Base-by-base conservation (phyloP, 164 flowering plant genomes). In the Tinospora cordifolia region DNA sequence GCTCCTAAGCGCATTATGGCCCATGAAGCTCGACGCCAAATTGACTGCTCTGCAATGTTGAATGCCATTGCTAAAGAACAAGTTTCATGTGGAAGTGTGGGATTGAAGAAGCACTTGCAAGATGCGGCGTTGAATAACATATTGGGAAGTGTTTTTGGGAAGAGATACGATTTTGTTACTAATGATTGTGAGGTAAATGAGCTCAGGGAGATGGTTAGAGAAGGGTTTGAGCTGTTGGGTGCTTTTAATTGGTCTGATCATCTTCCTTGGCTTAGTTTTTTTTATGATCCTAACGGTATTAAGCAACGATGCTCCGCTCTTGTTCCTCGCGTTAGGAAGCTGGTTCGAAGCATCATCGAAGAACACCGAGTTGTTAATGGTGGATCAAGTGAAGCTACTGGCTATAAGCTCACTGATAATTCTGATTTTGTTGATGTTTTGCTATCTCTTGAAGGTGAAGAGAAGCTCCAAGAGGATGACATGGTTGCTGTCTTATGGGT, bases 151-250 rank as follows among this genome's bases (percentile, higher is more conserved):
- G 94, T 91, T 0, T 91, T 91, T 69, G 97, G 94, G 1, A 83
- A 72, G 47, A 41, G 81, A 21, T 86, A 83, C 65, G 81, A 85
- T 22, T 21, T 21, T 11, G 57, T 36, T 14, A 24, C 21, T 0
- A 71, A 74, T 6, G 68, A 40, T 44, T 63, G 46, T 3, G 87
- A 84, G 69, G 69, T 60, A 3, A n/a, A 14, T 21, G 83, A 83
- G 71, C 75, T 88, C 7, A 63, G 71, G 5, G 87, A 79, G 17
- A 74, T 91, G 76, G 92, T 91, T 9, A 71, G 71, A 6, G 94
- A 91, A 83, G 97, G 94, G 36, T 91, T 80, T 67, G 97, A 91
- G 78, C 83, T 91, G 0, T 73, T 91, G 71, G 97, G 97, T 3
- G 82, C 85, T 11, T 87, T 91, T 66, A 91, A 91, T 73, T 91